Base-by-base conservation (phyloP, 345 rosid genomes). In the Brassica incana region DNA sequence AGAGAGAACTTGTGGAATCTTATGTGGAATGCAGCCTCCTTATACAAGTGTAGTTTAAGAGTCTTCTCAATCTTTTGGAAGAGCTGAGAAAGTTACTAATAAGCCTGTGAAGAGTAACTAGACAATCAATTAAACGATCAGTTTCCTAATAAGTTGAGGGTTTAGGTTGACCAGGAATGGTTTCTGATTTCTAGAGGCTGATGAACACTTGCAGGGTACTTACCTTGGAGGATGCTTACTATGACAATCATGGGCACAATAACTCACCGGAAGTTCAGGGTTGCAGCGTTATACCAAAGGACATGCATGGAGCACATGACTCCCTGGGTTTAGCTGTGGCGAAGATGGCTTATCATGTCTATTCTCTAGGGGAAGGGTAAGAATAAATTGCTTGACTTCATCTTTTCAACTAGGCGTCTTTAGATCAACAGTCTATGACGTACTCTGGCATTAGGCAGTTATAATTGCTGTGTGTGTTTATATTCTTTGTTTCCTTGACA, bases 291-390 rank as follows among this genome's bases (percentile, higher is more conserved):
- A 69, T 82, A 35, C 64, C 73, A 50, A 88, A 85, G 70, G 84
- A 60, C 75, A 73, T 82, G 81, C 82, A 78, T 40, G 79, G 75
- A 73, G 30, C 64, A 54, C 74, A 65, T 58, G 93, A 94, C 59
- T 87, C 83, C 33, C 88, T 94, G 65, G 89, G 93, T 27, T 86
- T 92, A 69, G 95, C 97, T 58, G 82, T 94, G 84, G 93, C 97
- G 50, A 90, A 90, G 88, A 90, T 94, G 98, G 89, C 95, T 50
- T 91, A 87, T 83, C 91, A 88, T 61, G 95, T 84, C 16, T 92
- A 89, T 87, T 87, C 97, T 75, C 86, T 92, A 10, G 98, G 98
- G 77, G 93, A 94, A 85, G 97, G 98, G 98, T 94, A 90, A 70
- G 87, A 1, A 73, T 70, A 65, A 58, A 62, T 81, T 59, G 5